Percentiles rank a stretch among this genome's conserved stretches.
Conservation (phyloP, 2,329 filamentous ascomycete species). For the Colletotrichum tabaci region DNA sequence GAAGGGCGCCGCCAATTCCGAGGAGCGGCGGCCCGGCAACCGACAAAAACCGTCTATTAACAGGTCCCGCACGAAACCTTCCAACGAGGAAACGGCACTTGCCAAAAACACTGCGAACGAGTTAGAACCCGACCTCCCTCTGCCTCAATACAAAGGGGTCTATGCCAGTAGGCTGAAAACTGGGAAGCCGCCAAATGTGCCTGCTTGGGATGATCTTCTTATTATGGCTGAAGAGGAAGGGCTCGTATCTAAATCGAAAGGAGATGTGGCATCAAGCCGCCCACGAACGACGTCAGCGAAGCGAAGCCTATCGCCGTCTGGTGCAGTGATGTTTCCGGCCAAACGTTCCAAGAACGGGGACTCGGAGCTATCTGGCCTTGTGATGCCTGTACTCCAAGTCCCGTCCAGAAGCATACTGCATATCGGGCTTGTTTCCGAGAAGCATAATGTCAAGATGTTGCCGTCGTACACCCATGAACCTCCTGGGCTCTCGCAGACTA, state of each 20-base stretch:
- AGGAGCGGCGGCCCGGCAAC: neutral
- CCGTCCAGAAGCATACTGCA: neutral
- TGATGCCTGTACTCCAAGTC: neutral
- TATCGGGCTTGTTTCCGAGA: neutral
- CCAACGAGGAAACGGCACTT: neutral
- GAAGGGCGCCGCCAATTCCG: neutral
- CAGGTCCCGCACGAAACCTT: neutral
- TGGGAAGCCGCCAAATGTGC: slow-evolving; percentile 54
- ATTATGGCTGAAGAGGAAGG: slow-evolving; percentile 58
- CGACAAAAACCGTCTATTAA: neutral
- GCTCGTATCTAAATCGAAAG: slow-evolving; percentile 50
- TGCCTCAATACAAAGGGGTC: slow-evolving; percentile 52
- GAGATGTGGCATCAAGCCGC: neutral
- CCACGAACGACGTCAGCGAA: slow-evolving; percentile 5
- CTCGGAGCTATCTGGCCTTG: neutral
- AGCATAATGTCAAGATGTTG: slow-evolving; percentile 15
- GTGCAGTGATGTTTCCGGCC: neutral
- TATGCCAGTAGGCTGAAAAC: slow-evolving; percentile 59
- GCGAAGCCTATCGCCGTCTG: slow-evolving; percentile 18
- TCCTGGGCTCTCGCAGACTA: slow-evolving; percentile 26
- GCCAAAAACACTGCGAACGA: slow-evolving; percentile 39
- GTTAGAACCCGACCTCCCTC: slow-evolving; percentile 37
- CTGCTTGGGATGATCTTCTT: slow-evolving; percentile 56
- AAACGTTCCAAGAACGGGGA: slow-evolving; percentile 21
- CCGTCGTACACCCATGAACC: slow-evolving; percentile 20